Evolutionary conservation across 495 filamentous ascomycete genomes (phyloP).

Genomic region (Penicillium antarcticum): DNA sequence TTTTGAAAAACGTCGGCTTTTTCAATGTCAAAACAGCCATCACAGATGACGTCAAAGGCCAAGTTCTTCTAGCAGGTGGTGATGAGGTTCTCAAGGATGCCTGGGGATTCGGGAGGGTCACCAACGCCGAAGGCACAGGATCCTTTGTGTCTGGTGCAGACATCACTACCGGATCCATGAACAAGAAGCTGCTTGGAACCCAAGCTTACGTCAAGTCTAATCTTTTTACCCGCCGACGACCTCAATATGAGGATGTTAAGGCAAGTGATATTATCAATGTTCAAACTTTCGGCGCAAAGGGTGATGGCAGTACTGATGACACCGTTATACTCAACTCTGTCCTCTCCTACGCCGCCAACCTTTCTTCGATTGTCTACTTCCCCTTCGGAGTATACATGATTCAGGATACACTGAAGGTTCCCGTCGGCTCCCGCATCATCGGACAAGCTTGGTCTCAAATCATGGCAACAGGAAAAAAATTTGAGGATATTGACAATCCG

Average conservation of each 20-base stretch:
- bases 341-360: constrained; percentile 51
- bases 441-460: constrained; percentile 82
- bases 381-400: constrained; percentile 80
- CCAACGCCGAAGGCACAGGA: not conserved
- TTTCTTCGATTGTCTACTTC: constrained; percentile 63
- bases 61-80: constrained; percentile 17
- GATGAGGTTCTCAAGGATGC: constrained; percentile 47
- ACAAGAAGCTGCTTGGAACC: not conserved
- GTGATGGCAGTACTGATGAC: constrained; percentile 57
- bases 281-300: constrained; percentile 64
- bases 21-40: constrained; percentile 10
- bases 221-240: constrained; percentile 16
- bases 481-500: constrained; percentile 62
- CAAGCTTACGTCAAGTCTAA: constrained; percentile 17
- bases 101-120: constrained; percentile 33
- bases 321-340: constrained; percentile 57
- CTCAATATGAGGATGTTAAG: constrained; percentile 29
- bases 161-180: not conserved
- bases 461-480: constrained; percentile 67
- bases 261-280: constrained; percentile 60
- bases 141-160: not conserved
- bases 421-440: constrained; percentile 56
- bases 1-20: constrained; percentile 18
- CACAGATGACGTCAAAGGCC: not conserved
- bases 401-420: constrained; percentile 70